A percentile compares a stretch with the other conserved stretches of the same genome.
phyloP scores from a whole-genome alignment of 78 protist species.

The slime mould (Dictyostelium discoideum) region DNA sequence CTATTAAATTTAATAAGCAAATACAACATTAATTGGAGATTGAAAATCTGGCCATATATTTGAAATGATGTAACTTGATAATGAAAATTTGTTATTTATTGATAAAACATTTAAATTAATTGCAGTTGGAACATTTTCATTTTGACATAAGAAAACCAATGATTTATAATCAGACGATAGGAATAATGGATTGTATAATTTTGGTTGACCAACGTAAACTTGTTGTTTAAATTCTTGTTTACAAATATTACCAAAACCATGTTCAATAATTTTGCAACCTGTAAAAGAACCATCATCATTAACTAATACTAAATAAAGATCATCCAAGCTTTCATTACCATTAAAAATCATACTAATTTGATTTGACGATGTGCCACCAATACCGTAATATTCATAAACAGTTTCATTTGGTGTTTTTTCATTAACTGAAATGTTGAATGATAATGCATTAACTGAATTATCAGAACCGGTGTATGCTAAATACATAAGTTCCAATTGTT shows the following conservation, averaged over 20 bases:
- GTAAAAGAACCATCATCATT: background rate
- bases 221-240: background rate
- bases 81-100: background rate
- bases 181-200: background rate
- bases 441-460: background rate
- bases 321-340: background rate
- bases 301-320: background rate
- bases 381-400: background rate
- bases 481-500: background rate
- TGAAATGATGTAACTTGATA: background rate
- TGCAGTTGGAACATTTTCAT: background rate
- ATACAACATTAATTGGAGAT: background rate
- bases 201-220: background rate
- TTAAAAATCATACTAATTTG: background rate
- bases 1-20: background rate
- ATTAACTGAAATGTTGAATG: background rate
- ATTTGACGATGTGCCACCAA: background rate
- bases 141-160: background rate
- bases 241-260: background rate
- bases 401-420: background rate
- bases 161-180: background rate
- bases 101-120: background rate
- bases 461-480: background rate
- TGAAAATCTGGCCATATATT: background rate
- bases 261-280: background rate